Percentiles rank a stretch among this genome's conserved stretches.
Evolutionary conservation across 306 rosid genomes (phyloP).

Genomic region (Pyrus bretschneideri): DNA sequence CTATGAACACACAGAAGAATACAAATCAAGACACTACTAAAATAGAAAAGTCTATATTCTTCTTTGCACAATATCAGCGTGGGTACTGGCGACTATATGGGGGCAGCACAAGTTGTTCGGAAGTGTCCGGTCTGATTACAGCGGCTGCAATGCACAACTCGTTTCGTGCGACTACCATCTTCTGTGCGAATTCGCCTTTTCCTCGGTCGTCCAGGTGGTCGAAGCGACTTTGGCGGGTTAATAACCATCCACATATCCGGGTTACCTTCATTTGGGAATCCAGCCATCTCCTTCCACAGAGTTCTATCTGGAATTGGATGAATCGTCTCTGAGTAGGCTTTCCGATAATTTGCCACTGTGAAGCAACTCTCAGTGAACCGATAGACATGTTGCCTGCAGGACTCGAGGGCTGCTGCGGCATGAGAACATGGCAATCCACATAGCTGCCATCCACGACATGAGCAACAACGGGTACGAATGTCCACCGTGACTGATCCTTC

Average conservation of each 20-base stretch:
- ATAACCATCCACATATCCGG: constrained; percentile 17
- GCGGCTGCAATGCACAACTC: constrained; percentile 54
- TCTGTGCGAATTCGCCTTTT: constrained; percentile 34
- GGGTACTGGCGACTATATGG: constrained; percentile 14
- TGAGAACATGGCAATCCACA: constrained; percentile 52
- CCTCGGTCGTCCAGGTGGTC: constrained; percentile 46
- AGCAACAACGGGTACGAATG: constrained; percentile 40
- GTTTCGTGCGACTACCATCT: constrained; percentile 36
- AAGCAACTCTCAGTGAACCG: constrained; percentile 50
- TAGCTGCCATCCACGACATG: constrained; percentile 49
- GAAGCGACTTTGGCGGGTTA: constrained; percentile 44
- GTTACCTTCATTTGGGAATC: constrained; percentile 8
- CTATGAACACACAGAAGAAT: constrained; percentile 1
- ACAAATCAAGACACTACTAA: neutral
- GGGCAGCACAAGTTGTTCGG: constrained; percentile 51
- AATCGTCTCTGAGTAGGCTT: constrained; percentile 45
- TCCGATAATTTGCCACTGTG: constrained; percentile 43
- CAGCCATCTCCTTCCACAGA: constrained; percentile 33
- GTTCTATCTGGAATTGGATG: constrained; percentile 51
- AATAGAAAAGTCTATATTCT: neutral
- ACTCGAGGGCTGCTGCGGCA: constrained; percentile 47
- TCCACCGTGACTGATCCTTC: constrained; percentile 39
- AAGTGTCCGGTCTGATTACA: constrained; percentile 55
- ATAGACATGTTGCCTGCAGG: constrained; percentile 47
- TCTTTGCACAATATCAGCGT: constrained; percentile 6